These are phyloP conservation scores for Trichophyton verrucosum DNA, from an alignment of 2,329 filamentous ascomycete species.

Conservation along the genomic window DNA sequence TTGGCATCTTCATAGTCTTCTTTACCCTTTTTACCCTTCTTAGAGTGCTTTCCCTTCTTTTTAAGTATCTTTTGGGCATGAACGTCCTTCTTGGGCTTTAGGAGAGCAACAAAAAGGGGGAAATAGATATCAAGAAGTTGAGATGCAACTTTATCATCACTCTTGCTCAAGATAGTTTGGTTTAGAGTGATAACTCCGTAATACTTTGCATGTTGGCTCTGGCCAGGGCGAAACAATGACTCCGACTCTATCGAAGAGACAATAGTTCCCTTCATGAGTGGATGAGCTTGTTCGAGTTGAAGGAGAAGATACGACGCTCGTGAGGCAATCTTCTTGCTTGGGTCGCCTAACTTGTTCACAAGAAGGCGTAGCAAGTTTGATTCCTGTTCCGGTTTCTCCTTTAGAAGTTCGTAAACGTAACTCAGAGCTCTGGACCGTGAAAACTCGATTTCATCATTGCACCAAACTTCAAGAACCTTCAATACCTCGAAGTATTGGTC, in stretches of 20 bases:
- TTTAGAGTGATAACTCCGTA: conserved; percentile 95
- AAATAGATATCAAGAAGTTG: conserved; percentile 86
- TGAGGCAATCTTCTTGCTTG: conserved; percentile 89
- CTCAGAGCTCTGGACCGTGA: conserved; percentile 77
- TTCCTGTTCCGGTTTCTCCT: conserved; percentile 95
- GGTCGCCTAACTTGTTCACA: conserved; percentile 94
- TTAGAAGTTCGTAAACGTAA: conserved; percentile 81
- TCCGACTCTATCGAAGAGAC: conserved; percentile 77
- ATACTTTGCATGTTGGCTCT: conserved; percentile 81
- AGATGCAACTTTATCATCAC: conserved; percentile 68
- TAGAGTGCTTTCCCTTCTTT: neutral
- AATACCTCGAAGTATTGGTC: conserved; percentile 85
- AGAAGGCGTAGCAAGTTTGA: conserved; percentile 80
- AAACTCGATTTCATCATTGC: conserved; percentile 88
- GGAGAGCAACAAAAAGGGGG: conserved; percentile 65
- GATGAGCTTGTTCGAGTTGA: conserved; percentile 77
- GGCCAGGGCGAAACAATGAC: conserved; percentile 72
- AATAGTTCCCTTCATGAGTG: conserved; percentile 84
- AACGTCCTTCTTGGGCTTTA: conserved; percentile 49
- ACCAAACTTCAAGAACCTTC: conserved; percentile 84
- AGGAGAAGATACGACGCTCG: conserved; percentile 86
- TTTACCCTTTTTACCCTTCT: conserved; percentile 35
- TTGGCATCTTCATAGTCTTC: conserved; percentile 18
- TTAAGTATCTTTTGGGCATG: conserved; percentile 25
- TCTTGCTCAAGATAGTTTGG: conserved; percentile 80